Conservation (phyloP, 768 basidiomycete species). For the Tylopilus sp. region DNA sequence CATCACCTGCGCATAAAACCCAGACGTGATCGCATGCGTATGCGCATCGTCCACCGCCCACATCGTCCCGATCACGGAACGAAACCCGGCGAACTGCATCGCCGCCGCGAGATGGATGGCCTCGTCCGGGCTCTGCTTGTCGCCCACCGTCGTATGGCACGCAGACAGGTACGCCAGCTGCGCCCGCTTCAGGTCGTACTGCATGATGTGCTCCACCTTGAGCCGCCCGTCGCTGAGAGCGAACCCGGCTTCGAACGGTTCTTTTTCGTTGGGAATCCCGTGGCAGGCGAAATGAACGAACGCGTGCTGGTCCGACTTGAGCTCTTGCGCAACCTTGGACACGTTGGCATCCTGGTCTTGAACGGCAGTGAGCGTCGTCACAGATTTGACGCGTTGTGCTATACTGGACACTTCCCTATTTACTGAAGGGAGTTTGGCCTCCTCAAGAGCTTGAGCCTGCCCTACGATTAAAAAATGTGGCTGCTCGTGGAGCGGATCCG, state of each 20-base stretch:
- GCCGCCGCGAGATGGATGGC: neutral
- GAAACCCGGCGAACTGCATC: neutral
- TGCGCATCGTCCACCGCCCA: neutral
- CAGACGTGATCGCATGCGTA: neutral
- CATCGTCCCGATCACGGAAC: neutral
- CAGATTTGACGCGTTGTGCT: neutral
- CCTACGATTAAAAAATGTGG: constrained; percentile 2
- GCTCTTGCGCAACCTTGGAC: neutral
- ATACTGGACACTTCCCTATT: neutral
- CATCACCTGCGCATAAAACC: neutral
- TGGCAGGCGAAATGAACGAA: constrained; percentile 20
- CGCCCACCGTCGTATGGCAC: neutral
- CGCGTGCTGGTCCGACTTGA: neutral
- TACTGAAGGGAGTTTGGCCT: neutral
- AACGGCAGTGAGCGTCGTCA: neutral
- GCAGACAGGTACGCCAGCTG: constrained; percentile 4
- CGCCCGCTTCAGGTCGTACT: neutral
- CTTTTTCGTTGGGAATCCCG: constrained; percentile 5
- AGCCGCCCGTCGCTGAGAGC: neutral
- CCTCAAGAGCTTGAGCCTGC: neutral
- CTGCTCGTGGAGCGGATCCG: neutral
- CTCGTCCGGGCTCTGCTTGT: neutral
- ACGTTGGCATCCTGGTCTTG: neutral
- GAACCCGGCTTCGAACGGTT: neutral
- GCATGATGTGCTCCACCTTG: neutral